Evolutionary conservation across 2,329 filamentous ascomycete genomes (phyloP), one percentile per base, ranked within the genome.

Genomic region (Phialophora tarda): DNA sequence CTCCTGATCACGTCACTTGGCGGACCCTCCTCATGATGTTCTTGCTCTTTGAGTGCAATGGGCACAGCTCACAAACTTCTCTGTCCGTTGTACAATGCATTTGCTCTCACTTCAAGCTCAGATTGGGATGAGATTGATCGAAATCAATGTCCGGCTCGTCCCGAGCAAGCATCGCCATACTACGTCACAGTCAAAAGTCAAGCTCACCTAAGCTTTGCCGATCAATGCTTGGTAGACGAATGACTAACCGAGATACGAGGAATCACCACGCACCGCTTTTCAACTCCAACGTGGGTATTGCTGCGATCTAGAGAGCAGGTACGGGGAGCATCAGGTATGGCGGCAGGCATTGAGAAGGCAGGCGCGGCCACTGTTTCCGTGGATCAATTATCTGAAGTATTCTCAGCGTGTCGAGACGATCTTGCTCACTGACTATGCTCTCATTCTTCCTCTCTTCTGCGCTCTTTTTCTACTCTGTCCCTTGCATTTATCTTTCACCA

Each of bases 121-220:
- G 38, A n/a, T 44, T n/a, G 17, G 5, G 17, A n/a, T 44, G 38
- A 44, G 38, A 44, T n/a, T 44, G 17, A 8, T 21, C 6, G 38
- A 55, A 48, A 34, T 47, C 23, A 54, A 12, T 7, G 28, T 14
- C 24, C 55, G 55, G 62, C 56, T 50, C 62, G 62, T 32, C 23
- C 62, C 62, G 62, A 54, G 38, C 5, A n/a, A 54, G 62, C 55
- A 64, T 14, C 38, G 17, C 17, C 17, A 21, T 7, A 11, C 38
- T 55, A 32, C 51, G 38, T 23, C 34, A 12, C 54, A 14, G 26
- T 32, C 48, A 41, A 12, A 5, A 30, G 34, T 55, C 30, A 67
- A 67, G 61, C 65, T 61, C 47, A 34, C 28, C 23, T 44, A 67
- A 64, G 61, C 56, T 64, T 58, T 5, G 41, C 41, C 41, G 21